These are phyloP conservation scores for Hygrocybe punicea DNA, from an alignment of 768 basidiomycete species.

Conservation along the genomic window DNA sequence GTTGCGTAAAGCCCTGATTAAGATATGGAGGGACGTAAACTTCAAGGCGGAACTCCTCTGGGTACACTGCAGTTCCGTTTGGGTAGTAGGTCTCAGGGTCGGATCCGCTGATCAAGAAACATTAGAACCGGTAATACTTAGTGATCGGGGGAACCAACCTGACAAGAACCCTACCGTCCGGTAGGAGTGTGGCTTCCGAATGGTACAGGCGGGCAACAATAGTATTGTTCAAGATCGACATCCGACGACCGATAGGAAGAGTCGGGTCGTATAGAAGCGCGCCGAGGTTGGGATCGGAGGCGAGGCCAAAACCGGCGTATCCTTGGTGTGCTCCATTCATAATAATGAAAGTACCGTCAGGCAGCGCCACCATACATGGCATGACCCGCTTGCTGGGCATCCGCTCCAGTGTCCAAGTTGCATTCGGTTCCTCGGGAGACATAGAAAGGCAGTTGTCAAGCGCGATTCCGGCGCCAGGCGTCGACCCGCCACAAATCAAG, in stretches of 20 bases:
- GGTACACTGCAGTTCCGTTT: conserved; percentile 48
- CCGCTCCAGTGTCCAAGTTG: conserved; percentile 70
- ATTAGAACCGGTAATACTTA: conserved; percentile 33
- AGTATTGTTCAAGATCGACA: conserved; percentile 50
- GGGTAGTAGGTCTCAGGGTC: conserved; percentile 56
- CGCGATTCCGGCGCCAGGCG: conserved; percentile 45
- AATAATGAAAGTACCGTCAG: conserved; percentile 57
- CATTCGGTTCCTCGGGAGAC: conserved; percentile 56
- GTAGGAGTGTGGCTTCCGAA: conserved; percentile 55
- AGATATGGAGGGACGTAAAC: conserved; percentile 89
- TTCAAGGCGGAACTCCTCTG: conserved; percentile 73
- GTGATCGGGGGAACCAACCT: conserved; percentile 48
- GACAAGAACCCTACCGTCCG: conserved; percentile 57
- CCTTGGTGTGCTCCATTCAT: conserved; percentile 56
- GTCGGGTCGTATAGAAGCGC: conserved; percentile 56
- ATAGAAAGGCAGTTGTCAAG: conserved; percentile 72
- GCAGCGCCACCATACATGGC: conserved; percentile 62
- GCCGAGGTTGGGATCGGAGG: conserved; percentile 42
- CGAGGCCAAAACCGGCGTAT: conserved; percentile 56
- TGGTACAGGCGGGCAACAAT: conserved; percentile 48
- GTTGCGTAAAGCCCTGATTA: conserved; percentile 57
- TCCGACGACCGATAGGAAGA: conserved; percentile 44
- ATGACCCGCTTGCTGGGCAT: conserved; percentile 77
- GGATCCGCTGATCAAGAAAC: conserved; percentile 30
- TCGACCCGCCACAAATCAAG: conserved; percentile 75